A percentile compares a stretch with the other conserved stretches of the same genome.
These are phyloP conservation scores for Castanopsis chinensis DNA, from an alignment of 306 rosid genomes.

Conservation along the genomic window DNA sequence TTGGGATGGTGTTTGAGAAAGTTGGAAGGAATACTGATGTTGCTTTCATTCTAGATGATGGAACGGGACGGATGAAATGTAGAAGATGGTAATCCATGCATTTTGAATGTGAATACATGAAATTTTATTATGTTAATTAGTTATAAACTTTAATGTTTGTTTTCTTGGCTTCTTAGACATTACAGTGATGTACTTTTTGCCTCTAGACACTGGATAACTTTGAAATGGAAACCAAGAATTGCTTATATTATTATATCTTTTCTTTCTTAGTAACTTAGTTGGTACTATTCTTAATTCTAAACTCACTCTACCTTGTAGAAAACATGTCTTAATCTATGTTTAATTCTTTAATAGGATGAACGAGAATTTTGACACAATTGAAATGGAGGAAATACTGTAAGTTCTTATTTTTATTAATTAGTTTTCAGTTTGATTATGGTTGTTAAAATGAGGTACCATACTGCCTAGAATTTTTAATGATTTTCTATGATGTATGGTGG, in stretches of 20 bases:
- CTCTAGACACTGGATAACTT: background rate
- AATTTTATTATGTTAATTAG: background rate
- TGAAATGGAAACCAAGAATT: background rate
- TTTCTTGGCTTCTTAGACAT: background rate
- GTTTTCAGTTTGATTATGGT: constrained; percentile 15
- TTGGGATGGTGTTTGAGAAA: constrained; percentile 76
- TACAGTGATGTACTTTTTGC: background rate
- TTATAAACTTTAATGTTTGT: background rate
- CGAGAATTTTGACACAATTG: constrained; percentile 62
- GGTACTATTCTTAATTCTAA: background rate
- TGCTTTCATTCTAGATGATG: constrained; percentile 66
- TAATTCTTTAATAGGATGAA: constrained; percentile 57
- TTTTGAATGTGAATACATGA: constrained; percentile 1
- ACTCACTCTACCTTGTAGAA: background rate
- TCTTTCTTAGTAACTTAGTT: background rate
- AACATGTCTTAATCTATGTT: constrained; percentile 1
- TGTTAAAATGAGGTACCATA: background rate
- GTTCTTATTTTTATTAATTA: constrained; percentile 20
- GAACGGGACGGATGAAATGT: constrained; percentile 80
- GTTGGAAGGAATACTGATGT: constrained; percentile 73
- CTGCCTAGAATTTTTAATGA: background rate
- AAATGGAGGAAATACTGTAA: constrained; percentile 78
- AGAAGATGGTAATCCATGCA: constrained; percentile 73
- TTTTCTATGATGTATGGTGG: constrained; percentile 12
- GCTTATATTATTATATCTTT: background rate